These are phyloP conservation scores for Pseudofabraea citricarpa DNA, from an alignment of 2,329 filamentous ascomycete species.

Conservation along the genomic window DNA sequence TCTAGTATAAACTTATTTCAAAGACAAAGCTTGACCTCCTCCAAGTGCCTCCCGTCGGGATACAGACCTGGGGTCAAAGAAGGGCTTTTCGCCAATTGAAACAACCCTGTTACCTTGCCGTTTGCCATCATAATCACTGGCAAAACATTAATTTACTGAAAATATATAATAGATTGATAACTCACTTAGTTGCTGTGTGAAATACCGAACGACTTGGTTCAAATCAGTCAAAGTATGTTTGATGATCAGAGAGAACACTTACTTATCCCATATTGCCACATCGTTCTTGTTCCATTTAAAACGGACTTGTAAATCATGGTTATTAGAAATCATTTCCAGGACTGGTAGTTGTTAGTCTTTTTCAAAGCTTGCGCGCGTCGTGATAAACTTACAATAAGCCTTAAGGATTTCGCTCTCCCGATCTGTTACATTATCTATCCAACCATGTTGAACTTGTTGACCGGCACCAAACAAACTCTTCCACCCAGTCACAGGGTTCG, in stretches of 20 bases:
- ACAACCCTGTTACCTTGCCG: slow-evolving; percentile 41
- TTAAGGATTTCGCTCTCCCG: slow-evolving; percentile 43
- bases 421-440: slow-evolving; percentile 48
- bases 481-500: slow-evolving; percentile 54
- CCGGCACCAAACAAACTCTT: slow-evolving; percentile 35
- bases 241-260: slow-evolving; percentile 21
- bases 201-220: slow-evolving; percentile 35
- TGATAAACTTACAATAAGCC: slow-evolving; percentile 11
- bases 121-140: slow-evolving; percentile 52
- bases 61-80: slow-evolving; percentile 38
- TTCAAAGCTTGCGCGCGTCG: no score
- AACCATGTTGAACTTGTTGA: slow-evolving; percentile 43
- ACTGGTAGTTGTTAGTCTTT: no score
- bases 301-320: slow-evolving; percentile 53
- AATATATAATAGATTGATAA: no score
- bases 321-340: slow-evolving; percentile 44
- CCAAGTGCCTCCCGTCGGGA: slow-evolving; percentile 35
- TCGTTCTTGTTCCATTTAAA: slow-evolving; percentile 50
- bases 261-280: slow-evolving; percentile 63
- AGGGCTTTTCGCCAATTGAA: slow-evolving; percentile 42
- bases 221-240: no score
- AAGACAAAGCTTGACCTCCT: no score
- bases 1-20: no score
- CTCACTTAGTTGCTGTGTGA: slow-evolving; percentile 52
- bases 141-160: no score